Base-by-base conservation (phyloP, 306 rosid genomes). In the Elaeagnus macrophylla region DNA sequence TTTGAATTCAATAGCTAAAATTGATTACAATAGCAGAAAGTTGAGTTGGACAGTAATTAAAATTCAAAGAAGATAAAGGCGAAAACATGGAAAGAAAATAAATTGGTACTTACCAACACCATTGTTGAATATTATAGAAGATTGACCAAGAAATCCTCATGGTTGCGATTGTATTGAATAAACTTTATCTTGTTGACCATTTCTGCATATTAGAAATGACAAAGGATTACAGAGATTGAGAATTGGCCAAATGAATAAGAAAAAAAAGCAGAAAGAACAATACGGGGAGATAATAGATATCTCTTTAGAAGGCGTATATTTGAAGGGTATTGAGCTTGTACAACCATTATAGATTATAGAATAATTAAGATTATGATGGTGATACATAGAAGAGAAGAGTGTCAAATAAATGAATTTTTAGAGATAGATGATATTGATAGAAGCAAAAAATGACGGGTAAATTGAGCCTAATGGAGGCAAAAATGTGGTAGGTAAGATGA, bases 241-340 rank as follows among this genome's bases (percentile, higher is more conserved):
- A 20, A 60, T 37, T 5, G 6, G 14, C 13, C n/a, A 48, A 10
- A 6, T 18, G 47, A n/a, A 39, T 36, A 18, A 12, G 7, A 25
- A 43, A 40, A 10, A n/a, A n/a, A 13, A 35, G 16, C 35, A 63
- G 39, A 42, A 15, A 17, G 17, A 19, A 45, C 44, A 6, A 7
- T 9, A 19, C 9, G 35, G 44, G 59, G 37, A 37, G 42, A 39
- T 54, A 46, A 65, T 54, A 42, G 42, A 64, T 55, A 88, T 95
- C 97, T 83, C 78, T 82, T 86, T 36, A 81, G 79, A 16, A 83
- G 70, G 62, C 83, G 88, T 16, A 74, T 60, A 68, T 84, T 91
- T 53, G 93, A 91, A 16, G 96, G 96, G 67, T 87, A 87, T 69
- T 91, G 99, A 81, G 99, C 99, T 81, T 91, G 99, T 61, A 91